phyloP scores from a whole-genome alignment of 2,329 filamentous ascomycete genomes.

The Pseudogymnoascus sp. region DNA sequence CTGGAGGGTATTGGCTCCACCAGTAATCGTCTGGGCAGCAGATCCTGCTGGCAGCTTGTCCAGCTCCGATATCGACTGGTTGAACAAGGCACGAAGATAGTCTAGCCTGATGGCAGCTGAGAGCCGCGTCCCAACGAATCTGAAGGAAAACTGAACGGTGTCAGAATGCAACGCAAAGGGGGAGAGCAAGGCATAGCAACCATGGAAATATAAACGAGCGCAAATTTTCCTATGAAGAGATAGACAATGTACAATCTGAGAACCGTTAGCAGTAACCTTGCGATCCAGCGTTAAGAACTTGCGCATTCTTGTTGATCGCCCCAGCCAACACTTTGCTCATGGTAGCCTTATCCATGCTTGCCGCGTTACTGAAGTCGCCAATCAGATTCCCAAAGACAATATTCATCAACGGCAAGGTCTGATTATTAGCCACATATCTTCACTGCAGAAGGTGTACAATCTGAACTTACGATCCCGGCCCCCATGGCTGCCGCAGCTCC shows the following conservation, averaged over 20 bases:
- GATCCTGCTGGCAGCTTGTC: conserved; percentile 57
- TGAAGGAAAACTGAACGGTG: conserved; percentile 44
- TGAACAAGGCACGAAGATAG: conserved; percentile 57
- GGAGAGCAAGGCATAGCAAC: conserved; percentile 35
- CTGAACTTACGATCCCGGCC: conserved; percentile 36
- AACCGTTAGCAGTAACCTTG: conserved; percentile 3
- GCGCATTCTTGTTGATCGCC: conserved; percentile 40
- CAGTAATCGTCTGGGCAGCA: conserved; percentile 51
- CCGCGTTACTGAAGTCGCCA: conserved; percentile 36
- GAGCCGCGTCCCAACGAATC: conserved; percentile 55
- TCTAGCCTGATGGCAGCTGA: conserved; percentile 55
- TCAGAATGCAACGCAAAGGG: conserved; percentile 34
- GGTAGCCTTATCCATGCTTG: conserved; percentile 19
- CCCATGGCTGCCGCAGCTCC: conserved; percentile 43
- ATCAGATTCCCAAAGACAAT: conserved; percentile 48
- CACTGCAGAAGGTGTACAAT: not conserved
- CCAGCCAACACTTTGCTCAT: conserved; percentile 35
- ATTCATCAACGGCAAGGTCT: conserved; percentile 54
- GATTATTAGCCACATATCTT: conserved; percentile 10
- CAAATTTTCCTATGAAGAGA: conserved; percentile 61
- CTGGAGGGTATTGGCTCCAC: conserved; percentile 52
- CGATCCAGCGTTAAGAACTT: conserved; percentile 17
- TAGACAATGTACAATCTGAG: conserved; percentile 60
- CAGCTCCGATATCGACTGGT: conserved; percentile 59
- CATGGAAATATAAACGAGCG: conserved; percentile 55